Evolutionary conservation across 305 asterid species (phyloP), one percentile per base, ranked within the genome.

Genomic region (Fraxinus greggii): DNA sequence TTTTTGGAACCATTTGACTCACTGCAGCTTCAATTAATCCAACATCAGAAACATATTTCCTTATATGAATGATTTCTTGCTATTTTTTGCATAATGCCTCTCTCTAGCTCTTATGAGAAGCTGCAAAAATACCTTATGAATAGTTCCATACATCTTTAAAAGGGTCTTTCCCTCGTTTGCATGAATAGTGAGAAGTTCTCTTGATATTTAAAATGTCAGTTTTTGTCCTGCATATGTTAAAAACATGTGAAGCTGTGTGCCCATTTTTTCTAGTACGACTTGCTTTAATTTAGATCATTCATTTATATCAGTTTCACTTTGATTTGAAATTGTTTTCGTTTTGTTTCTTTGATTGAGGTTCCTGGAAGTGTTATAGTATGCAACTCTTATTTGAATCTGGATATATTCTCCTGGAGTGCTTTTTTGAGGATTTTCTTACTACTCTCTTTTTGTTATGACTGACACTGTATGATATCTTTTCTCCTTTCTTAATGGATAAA

Each of bases 401-500:
- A 61, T 19, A 2, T 9, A 23, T 23, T 1, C 70, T 61, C 13
- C 29, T 23, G 65, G 65, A n/a, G 24, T 61, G 28, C 31, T 21
- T 26, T 13, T 21, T 19, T 59, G 70, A 6, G 10, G 69, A 59
- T 59, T 59, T 59, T 21, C 70, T 19, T 19, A 23, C 26, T 17
- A 0, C 4, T 7, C 1, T 61, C 70, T 8, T 61, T 21, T 7
- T 61, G 4, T 61, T 61, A 8, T 61, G 12, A 7, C 15, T 61
- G 31, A 19, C 28, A 19, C 31, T 23, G 5, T 12, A 19, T 8
- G 29, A 54, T n/a, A 19, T 61, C 5, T 63, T 36, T 35, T 73
- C 19, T 38, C 56, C 28, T 81, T 15, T 45, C 81, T 6, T 81
- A 63, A 69, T 76, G 72, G 21, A n/a, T 79, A 33, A 78, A 40